Conservation (phyloP, 2,329 filamentous ascomycete species). For the Penicillium digitatum region DNA sequence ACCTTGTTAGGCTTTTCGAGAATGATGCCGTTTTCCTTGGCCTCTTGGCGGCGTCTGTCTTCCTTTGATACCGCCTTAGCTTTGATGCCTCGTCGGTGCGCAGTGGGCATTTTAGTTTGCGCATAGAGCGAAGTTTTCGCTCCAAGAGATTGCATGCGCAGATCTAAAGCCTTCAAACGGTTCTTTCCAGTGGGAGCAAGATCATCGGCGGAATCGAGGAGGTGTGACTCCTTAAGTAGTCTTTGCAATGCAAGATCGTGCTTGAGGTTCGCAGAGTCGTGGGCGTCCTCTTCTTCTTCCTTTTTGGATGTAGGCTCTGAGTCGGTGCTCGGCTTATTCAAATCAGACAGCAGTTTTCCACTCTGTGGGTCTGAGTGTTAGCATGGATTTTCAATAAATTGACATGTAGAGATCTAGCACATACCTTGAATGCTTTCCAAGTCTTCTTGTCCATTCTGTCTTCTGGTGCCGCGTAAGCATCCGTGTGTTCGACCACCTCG, state of each 20-base stretch:
- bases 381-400: background rate
- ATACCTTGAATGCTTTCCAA: slow-evolving; percentile 74
- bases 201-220: slow-evolving; percentile 61
- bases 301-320: slow-evolving; percentile 25
- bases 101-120: slow-evolving; percentile 86
- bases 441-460: slow-evolving; percentile 61
- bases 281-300: slow-evolving; percentile 54
- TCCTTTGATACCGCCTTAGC: slow-evolving; percentile 64
- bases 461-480: slow-evolving; percentile 41
- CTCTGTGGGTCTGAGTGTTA: slow-evolving; percentile 25
- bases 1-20: slow-evolving; percentile 59
- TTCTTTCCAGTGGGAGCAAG: slow-evolving; percentile 63
- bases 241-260: slow-evolving; percentile 91
- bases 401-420: background rate
- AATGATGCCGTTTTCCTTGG: slow-evolving; percentile 84
- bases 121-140: slow-evolving; percentile 69
- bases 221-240: slow-evolving; percentile 84
- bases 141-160: slow-evolving; percentile 77
- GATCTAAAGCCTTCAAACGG: slow-evolving; percentile 74
- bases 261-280: slow-evolving; percentile 66
- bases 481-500: slow-evolving; percentile 61
- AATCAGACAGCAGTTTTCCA: slow-evolving; percentile 47
- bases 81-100: slow-evolving; percentile 77
- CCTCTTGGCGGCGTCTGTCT: slow-evolving; percentile 68
- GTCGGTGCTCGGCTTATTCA: slow-evolving; percentile 16